Evolutionary conservation across 164 flowering plant genomes (phyloP), one percentile per base, ranked within the genome.

Genomic region (Paratinospora sagittata): DNA sequence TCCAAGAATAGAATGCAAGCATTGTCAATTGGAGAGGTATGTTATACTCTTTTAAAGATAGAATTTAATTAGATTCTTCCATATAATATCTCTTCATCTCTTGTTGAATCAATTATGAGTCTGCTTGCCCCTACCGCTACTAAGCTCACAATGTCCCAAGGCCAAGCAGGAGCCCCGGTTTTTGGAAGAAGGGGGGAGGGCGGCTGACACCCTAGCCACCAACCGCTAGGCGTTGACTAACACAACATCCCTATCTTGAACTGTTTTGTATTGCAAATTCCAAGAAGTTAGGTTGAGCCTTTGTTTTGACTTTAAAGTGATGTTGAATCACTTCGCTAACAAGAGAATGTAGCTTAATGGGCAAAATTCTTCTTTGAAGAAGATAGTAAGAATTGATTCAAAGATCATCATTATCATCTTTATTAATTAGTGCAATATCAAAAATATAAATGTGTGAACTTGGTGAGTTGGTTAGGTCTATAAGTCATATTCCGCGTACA

Each of bases 21-120:
- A 67, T 81, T 96, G 76, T 74, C 82, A 34, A 89, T 96, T 82
- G 99, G 90, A 9, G 96, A 88, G 91, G 99, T 96, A 90, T 58
- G 73, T 52, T 67, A 61, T 74, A 11, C 24, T 26, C 14, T 30
- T 6, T 67, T 16, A 67, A 66, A 66, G 45, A 19, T 41, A 17
- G 17, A 60, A 11, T 63, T 3, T 27, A 27, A 63, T 14, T 13
- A 27, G n/a, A 16, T 63, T 27, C 12, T 26, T 63, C 36, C 13
- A 23, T 7, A 60, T 60, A 27, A 47, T 47, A 47, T n/a, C 58
- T n/a, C n/a, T n/a, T n/a, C n/a, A n/a, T n/a, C n/a, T 52, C 58
- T 52, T 39, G 43, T 8, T 52, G 58, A 16, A 52, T 52, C 58
- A 52, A 52, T 52, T 8, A 39, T 52, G 19, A 21, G n/a, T 16